phyloP scores from a whole-genome alignment of 176 grass and related monocot species.

The Oryza brachyantha region DNA sequence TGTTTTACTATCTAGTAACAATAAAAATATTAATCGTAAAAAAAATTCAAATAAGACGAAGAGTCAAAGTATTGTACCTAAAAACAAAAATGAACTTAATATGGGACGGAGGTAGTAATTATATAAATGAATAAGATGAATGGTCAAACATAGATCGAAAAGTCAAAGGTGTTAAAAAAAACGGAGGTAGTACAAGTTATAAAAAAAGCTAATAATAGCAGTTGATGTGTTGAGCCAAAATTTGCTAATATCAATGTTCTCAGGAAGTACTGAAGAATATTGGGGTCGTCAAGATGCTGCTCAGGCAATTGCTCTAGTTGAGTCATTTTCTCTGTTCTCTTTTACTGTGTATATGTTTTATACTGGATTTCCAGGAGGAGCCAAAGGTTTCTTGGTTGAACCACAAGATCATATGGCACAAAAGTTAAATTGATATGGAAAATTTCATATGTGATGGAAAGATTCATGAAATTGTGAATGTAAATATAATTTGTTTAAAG shows the following conservation, averaged over 20 bases:
- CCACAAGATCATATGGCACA: not conserved
- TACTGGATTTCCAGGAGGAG: not conserved
- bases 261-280: conserved; percentile 90
- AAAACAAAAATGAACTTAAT: too few relatives aligned
- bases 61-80: too few relatives aligned
- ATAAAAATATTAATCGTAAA: too few relatives aligned
- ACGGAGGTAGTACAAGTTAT: too few relatives aligned
- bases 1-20: too few relatives aligned
- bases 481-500: conserved; percentile 10
- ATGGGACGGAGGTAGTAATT: too few relatives aligned
- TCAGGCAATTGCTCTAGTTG: conserved; percentile 77
- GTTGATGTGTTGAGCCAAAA: not conserved
- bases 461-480: not conserved
- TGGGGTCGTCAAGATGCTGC: conserved; percentile 94
- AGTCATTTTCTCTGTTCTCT: not conserved
- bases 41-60: too few relatives aligned
- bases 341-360: not conserved
- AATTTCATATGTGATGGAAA: not conserved
- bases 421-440: not conserved
- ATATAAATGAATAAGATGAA: too few relatives aligned
- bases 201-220: not conserved
- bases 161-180: too few relatives aligned
- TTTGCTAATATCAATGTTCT: conserved; percentile 10
- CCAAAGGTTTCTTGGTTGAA: not conserved
- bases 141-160: too few relatives aligned